Evolutionary conservation across 176 grass and related monocot genomes (phyloP), one percentile per base, ranked within the genome.

Genomic region (Neostapfia colusana): DNA sequence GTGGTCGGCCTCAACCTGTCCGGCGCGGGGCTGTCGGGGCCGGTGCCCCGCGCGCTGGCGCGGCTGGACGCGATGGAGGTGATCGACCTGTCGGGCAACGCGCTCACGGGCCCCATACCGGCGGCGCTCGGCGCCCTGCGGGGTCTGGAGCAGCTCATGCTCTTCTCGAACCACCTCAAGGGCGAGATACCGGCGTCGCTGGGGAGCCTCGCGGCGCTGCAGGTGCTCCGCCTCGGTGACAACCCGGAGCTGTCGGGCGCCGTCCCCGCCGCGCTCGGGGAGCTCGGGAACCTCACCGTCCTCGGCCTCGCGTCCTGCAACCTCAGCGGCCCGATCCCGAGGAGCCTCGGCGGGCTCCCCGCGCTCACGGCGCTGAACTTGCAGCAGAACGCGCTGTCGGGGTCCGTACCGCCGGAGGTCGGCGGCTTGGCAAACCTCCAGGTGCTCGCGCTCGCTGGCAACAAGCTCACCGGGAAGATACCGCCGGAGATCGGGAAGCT

Each of bases 51-150:
- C 25, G 62, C 80, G 46, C 76, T 94, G 27, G 73, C 87, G 58
- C 56, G 76, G 45, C 87, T 98, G 42, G 76, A 70, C 45, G 67
- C 72, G 45, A 77, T 98, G 50, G 57, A 76, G 45, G 26, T 50
- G 76, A 50, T 98, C 75, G 95, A 98, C 72, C 87, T 98, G 50
- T 98, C 95, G 28, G 69, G 73, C 24, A 98, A 98, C 87, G 28
- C 27, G 63, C 75, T 98, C 57, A 58, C 82, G 7, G 95, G 95
- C 5, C 31, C 81, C 17, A 60, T 94, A 38, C 89, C 91, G 48
- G 62, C 67, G 41, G 76, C 78, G 69, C 80, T 98, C 17, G 85
- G 81, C 10, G 65, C 23, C 5, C 76, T 98, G 23, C 4, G 20
- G 14, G 17, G 25, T 40, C 89, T 98, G 9, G 57, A 68, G 14